Conservation (phyloP, 306 rosid genomes). For the Sphenostylis stenocarpa region DNA sequence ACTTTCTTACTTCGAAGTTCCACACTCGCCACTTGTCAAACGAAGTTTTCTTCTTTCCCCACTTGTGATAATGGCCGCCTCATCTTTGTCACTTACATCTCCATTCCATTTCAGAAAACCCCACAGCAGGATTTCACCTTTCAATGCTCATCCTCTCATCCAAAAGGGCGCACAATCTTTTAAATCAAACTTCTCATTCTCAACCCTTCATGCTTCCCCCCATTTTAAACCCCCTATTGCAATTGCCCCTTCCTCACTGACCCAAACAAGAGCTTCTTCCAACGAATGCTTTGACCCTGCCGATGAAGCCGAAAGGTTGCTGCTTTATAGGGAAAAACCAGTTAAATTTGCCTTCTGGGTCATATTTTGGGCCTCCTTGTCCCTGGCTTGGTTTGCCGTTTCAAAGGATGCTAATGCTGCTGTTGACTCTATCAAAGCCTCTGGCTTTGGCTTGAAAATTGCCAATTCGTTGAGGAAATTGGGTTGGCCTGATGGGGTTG, state of each 20-base stretch:
- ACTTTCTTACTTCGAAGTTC: neutral
- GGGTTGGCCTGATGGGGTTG: conserved; percentile 80
- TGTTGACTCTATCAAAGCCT: conserved; percentile 79
- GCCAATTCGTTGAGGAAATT: conserved; percentile 63
- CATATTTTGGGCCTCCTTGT: conserved; percentile 74
- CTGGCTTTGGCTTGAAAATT: conserved; percentile 74
- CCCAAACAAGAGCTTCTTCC: conserved; percentile 45
- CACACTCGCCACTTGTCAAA: neutral
- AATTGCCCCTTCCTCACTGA: conserved; percentile 19
- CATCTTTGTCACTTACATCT: conserved; percentile 41
- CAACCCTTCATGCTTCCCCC: conserved; percentile 30
- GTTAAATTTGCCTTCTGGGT: conserved; percentile 66
- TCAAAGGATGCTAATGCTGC: conserved; percentile 89
- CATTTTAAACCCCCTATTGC: conserved; percentile 22
- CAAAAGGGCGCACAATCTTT: conserved; percentile 5
- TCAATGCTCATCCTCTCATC: conserved; percentile 18
- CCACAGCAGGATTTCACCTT: conserved; percentile 39
- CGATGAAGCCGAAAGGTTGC: conserved; percentile 46
- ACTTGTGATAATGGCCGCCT: conserved; percentile 50
- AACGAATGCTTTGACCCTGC: conserved; percentile 35
- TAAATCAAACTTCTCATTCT: conserved; percentile 5
- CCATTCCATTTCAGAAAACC: conserved; percentile 42
- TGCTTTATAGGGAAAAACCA: conserved; percentile 50
- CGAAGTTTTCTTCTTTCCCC: neutral
- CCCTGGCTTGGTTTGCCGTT: conserved; percentile 80